Evolutionary conservation across 75 land plant species (phyloP), one percentile per base, ranked within the genome.

Genomic region (Picea glauca): DNA sequence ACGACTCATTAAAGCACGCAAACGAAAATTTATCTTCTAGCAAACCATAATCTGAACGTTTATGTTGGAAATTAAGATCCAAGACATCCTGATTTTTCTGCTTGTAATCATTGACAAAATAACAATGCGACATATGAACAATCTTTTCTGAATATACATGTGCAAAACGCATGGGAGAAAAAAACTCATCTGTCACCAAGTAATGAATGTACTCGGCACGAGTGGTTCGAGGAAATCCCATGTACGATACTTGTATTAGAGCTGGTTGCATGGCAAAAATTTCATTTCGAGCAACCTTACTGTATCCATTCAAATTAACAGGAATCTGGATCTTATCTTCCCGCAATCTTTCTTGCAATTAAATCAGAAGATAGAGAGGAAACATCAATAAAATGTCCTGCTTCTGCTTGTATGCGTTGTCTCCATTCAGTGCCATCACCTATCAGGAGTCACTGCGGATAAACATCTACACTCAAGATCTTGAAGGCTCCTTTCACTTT

Each of bases 261-360:
- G 99, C 95, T 81, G 99, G 99, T 83, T 91, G 91, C 96, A 98
- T 92, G 15, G 99, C 98, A 90, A 98, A 98, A 73, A 98, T 95
- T 83, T 98, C 99, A 89, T 94, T 98, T 54, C 96, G 84, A 9
- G 99, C 99, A 32, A 98, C 99, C 96, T 98, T 98, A 0, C 98
- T 98, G 78, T 98, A 98, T 21, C 99, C 99, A 87, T 98, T 98
- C 31, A 98, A 87, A 78, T 98, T 98, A 23, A 98, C 75, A 35
- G 95, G 88, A 66, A 98, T 87, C 57, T 98, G 96, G n/a, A 98
- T 98, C 72, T 87, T 87, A 83, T 95, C 90, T 32, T 95, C 94
- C 94, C 78, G 91, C 85, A 21, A 98, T 95, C 85, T 90, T 14
- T 67, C 84, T 88, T 38, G 98, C 98, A 75, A 98, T 98, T 74